Percentiles rank a stretch among this genome's conserved stretches.
phyloP scores from a whole-genome alignment of 1,139 yeast genomes.

The Magnusiomyces tetraspermus region DNA sequence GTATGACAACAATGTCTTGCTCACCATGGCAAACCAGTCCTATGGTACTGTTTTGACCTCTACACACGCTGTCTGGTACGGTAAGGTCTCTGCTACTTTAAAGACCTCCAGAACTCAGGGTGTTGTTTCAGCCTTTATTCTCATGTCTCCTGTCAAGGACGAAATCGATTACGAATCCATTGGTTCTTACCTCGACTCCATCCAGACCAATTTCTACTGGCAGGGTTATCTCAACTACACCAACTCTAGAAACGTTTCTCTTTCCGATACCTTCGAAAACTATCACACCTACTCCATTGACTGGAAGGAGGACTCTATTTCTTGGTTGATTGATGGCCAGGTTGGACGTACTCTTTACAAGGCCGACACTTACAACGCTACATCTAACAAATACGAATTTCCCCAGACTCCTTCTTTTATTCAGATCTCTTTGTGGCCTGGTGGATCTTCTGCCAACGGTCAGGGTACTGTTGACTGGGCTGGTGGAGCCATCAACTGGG shows the following conservation, averaged over 20 bases:
- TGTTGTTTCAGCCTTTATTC: constrained; percentile 76
- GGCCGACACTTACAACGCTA: constrained; percentile 58
- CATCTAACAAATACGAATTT: constrained; percentile 48
- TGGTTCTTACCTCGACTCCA: constrained; percentile 57
- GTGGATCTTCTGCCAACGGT: constrained; percentile 56
- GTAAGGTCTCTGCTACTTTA: constrained; percentile 58
- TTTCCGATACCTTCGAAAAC: constrained; percentile 49
- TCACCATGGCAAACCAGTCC: constrained; percentile 75
- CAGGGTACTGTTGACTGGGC: constrained; percentile 89
- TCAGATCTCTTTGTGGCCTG: constrained; percentile 90
- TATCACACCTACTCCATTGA: constrained; percentile 74
- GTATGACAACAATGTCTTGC: constrained; percentile 43
- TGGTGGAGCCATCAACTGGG: constrained; percentile 83
- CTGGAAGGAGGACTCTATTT: constrained; percentile 66
- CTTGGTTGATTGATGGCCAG: constrained; percentile 69
- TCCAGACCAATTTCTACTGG: constrained; percentile 71
- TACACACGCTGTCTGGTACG: constrained; percentile 78
- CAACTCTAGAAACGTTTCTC: constrained; percentile 42
- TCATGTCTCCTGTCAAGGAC: constrained; percentile 79
- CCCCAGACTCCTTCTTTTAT: constrained; percentile 92
- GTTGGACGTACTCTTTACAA: constrained; percentile 57
- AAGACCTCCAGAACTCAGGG: constrained; percentile 71
- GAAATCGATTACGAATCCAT: constrained; percentile 85
- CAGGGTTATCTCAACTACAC: constrained; percentile 64
- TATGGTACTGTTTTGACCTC: constrained; percentile 78